Evolutionary conservation across 2,329 filamentous ascomycete species (phyloP), one percentile per base, ranked within the genome.

Genomic region (Aspergillus sp.): DNA sequence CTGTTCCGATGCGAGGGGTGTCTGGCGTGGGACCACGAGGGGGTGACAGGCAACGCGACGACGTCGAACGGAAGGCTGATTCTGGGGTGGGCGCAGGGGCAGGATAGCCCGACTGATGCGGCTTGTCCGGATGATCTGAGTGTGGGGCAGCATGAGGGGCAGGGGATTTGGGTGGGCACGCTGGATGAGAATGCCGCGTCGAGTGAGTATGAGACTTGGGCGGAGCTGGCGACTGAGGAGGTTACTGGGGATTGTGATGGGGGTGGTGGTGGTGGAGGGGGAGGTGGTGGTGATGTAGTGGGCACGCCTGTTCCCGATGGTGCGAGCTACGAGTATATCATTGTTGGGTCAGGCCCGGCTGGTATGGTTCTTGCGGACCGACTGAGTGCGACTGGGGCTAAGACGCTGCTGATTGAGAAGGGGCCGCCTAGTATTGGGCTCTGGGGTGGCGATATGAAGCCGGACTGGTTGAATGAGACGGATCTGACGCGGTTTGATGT

Each of bases 1-100:
- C 80, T 88, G n/a, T 90, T 88, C 74, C 80, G 84, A 47, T 90
- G 87, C 72, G 72, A 86, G 62, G 78, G 79, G 62, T 86, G 84
- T 68, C 74, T 84, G 21, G 65, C 75, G 1, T 86, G 83, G 80
- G 73, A 82, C 62, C 77, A 84, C 41, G 75, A 79, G 24, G 80
- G 80, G 3, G 73, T 74, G 37, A 73, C 71, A 1, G 76, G 76
- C 0, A 75, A 73, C 3, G 75, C 76, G 2, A 75, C 75, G 4
- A 85, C 83, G 12, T 80, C 73, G 46, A 65, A 62, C 2, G 79
- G 79, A 1, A 63, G 67, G 17, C 68, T 82, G 14, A 70, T 84
- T 24, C 70, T 87, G 17, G 85, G 84, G 7, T 86, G 83, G 76
- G 84, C 82, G 6, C 80, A 85, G 62, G 77, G 82, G 40, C 67